A percentile compares a stretch with the other conserved stretches of the same genome.
Evolutionary conservation across 148 eudicot species (phyloP).

Genomic region (Amaranthus hypochondriacus): DNA sequence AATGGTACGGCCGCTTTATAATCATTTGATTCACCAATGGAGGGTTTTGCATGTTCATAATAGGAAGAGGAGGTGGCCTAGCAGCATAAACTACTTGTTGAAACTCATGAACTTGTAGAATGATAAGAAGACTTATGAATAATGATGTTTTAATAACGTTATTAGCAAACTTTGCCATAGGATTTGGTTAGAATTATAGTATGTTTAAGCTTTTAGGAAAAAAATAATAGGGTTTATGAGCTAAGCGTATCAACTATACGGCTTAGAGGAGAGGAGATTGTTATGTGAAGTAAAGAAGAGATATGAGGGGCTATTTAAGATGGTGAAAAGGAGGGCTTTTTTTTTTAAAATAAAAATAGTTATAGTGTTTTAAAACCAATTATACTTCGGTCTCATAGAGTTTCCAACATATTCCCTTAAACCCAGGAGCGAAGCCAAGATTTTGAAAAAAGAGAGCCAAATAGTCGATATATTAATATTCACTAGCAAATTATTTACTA

Average conservation of each 20-base stretch:
- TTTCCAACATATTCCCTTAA: too few species aligned
- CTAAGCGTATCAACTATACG: too few species aligned
- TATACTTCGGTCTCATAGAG: too few species aligned
- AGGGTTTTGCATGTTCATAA: background rate
- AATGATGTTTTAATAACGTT: background rate
- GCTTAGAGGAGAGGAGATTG: background rate
- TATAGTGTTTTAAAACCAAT: too few species aligned
- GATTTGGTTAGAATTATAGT: background rate
- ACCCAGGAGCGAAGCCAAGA: too few species aligned
- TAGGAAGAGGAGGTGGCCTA: slow-evolving; percentile 7
- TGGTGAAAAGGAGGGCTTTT: slow-evolving; percentile 10
- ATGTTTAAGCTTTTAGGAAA: too few species aligned
- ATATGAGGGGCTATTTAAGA: slow-evolving; percentile 31
- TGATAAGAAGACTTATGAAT: background rate
- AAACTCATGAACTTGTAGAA: background rate
- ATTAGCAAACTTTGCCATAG: slow-evolving; percentile 5
- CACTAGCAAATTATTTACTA: too few species aligned
- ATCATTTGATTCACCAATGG: slow-evolving; percentile 10
- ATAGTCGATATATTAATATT: too few species aligned
- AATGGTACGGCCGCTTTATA: slow-evolving; percentile 11
- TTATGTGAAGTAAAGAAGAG: slow-evolving; percentile 16
- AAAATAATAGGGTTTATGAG: too few species aligned
- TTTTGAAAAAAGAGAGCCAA: too few species aligned
- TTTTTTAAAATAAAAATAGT: too few species aligned
- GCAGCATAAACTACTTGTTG: slow-evolving; percentile 4